Evolutionary conservation across 371 early-diverging fungal species (phyloP), one percentile per base, ranked within the genome.

Genomic region (Coemansia sp.): DNA sequence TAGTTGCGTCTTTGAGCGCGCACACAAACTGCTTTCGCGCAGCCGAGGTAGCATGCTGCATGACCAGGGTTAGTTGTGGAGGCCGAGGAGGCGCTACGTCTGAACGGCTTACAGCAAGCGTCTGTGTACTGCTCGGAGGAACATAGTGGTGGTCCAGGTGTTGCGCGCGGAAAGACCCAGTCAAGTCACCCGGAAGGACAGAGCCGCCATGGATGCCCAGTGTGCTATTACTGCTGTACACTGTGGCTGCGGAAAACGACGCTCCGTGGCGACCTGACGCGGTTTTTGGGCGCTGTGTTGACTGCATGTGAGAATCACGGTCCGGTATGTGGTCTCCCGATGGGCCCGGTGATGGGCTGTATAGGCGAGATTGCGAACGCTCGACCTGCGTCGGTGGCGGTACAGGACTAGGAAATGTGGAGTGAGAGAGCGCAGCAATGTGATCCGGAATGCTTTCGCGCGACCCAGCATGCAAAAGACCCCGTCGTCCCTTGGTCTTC

Each of bases 391-490:
- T 53, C 5, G 76, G 68, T 3, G 61, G 56, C 11, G 76, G 68
- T 7, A 63, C 72, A 2, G 76, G 76, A 39, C 76, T 76, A 28
- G 76, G 76, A 23, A 76, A 76, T 11, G 76, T 70, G 19, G 76
- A 76, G 57, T 72, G 76, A 8, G 76, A 76, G 12, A 76, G 76
- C 23, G 73, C 76, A 13, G 73, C 64, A 49, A 76, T 67, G 44
- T 76, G 76, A 23, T 76, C 72, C 7, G 73, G 69, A 17, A 74
- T 67, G 63, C 73, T 72, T 26, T 76, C 76, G n/a, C 76, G 68
- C 39, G 76, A 76, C 21, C 61, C 55, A 4, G 64, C 52, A 3
- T 59, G 64, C 48, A 76, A 44, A 21, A 76, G 41, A 5, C 76
- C 76, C 44, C 68, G 64, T 44, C 76, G 67, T 23, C 53, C 36